Base-by-base conservation (phyloP, 208 protist species). In the Balamuthia mandrillaris region DNA sequence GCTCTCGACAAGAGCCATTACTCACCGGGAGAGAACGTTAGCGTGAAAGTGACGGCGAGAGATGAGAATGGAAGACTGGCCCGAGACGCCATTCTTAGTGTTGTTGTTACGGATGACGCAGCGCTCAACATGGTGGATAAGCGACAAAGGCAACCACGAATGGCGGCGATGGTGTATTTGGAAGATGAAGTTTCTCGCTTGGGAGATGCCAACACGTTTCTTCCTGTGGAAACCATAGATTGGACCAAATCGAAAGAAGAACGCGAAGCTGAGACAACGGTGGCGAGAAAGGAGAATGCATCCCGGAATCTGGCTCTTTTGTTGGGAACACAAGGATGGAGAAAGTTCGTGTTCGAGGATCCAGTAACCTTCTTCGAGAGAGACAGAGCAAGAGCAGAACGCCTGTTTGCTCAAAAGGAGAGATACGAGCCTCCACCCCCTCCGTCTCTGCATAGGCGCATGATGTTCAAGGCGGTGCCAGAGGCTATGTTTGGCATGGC, bases 31-130 rank as follows among this genome's bases (percentile, higher is more conserved):
- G n/a, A n/a, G n/a, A n/a, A n/a, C n/a, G n/a, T n/a, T n/a, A n/a
- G n/a, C n/a, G n/a, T n/a, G n/a, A n/a, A n/a, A n/a, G n/a, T n/a
- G n/a, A n/a, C n/a, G n/a, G n/a, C n/a, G n/a, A n/a, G n/a, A n/a
- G n/a, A n/a, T n/a, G n/a, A n/a, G n/a, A n/a, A n/a, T n/a, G n/a
- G n/a, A n/a, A n/a, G n/a, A n/a, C n/a, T n/a, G n/a, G n/a, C n/a
- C n/a, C n/a, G n/a, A n/a, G n/a, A n/a, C n/a, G 37, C 54, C 3
- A 29, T 84, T 60, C 14, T 88, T 31, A 27, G 47, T 45, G 65
- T 88, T 12, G 60, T n/a, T 42, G 85, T 89, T 3, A 87, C 87
- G 27, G 87, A 89, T 63, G 87, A 89, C 24, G 29, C 87, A 16
- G 87, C 87, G 9, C 56, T 90, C 10, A 12, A 66, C 27, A 24